Evolutionary conservation across 495 filamentous ascomycete genomes (phyloP), one percentile per base, ranked within the genome.

Genomic region (Hamigera avellanea): DNA sequence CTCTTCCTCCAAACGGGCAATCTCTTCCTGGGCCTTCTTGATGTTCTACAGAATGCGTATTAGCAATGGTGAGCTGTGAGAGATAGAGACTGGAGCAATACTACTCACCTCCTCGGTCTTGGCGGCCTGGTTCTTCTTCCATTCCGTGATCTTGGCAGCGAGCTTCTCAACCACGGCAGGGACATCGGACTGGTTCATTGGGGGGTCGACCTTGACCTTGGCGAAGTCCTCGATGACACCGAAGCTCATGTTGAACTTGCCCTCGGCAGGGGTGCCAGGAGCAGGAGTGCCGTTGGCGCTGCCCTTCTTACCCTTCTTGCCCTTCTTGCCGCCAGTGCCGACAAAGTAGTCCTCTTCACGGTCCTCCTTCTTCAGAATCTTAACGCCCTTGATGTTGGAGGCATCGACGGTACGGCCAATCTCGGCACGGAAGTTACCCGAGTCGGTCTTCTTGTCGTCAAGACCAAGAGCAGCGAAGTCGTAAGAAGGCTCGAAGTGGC

Each of bases 201-300:
- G 93, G 29, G 86, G 80, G 35, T 91, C 80, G 45, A 95, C 73
- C 53, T 80, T 79, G 48, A 95, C 56, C 61, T 83, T 81, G 46
- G 68, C 67, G 33, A 93, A 81, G 55, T 95, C 81, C 61, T 94
- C 88, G 33, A 99, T 83, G 37, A 95, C 76, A 39, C 86, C 84
- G 27, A 89, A 76, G 44, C 79, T 86, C 48, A 89, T 75, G 63
- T 80, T 89, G 73, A 87, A 93, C 53, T 84, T 91, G 50, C 67
- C 46, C 35, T 66, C 53, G 19, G 66, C 48, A 15, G 68, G 54
- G 12, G 60, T 49, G 37, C 50, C 50, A 28, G 61, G 47, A 16
- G 69, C 63, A 36, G 68, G 52, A 31, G 64, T 58, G 14, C 56
- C 61, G 32, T 61, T 54, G 36, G 59, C 62, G 25, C 55, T 59